These are phyloP conservation scores for Colletotrichum zoysiae DNA, from an alignment of 2,329 filamentous ascomycete species.

Conservation along the genomic window DNA sequence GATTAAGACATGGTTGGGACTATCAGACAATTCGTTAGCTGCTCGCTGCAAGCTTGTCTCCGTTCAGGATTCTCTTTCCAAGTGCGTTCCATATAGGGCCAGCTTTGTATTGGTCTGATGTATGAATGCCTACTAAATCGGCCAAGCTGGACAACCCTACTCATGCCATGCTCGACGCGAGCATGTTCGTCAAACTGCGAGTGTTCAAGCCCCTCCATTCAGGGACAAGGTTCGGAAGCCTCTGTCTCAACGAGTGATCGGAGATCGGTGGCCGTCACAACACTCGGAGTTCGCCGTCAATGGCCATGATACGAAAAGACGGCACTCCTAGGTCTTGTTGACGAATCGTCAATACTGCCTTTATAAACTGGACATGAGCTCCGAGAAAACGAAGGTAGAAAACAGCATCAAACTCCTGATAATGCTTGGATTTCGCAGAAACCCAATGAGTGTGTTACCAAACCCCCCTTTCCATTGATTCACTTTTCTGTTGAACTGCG, in stretches of 20 bases:
- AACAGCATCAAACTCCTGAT: constrained; percentile 1
- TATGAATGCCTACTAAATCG: not conserved
- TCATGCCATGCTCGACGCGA: constrained; percentile 24
- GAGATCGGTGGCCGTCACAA: not conserved
- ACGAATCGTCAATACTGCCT: not conserved
- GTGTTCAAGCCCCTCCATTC: not conserved
- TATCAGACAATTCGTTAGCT: constrained; percentile 8
- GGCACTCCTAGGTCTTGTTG: not conserved
- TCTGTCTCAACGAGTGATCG: constrained; percentile 21
- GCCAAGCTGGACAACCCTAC: not conserved
- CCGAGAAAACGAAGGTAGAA: no score
- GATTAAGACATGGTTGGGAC: constrained; percentile 18
- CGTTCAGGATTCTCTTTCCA: constrained; percentile 4
- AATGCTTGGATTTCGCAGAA: constrained; percentile 41
- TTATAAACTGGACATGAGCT: constrained; percentile 8
- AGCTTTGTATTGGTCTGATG: constrained; percentile 5
- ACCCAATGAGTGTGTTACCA: constrained; percentile 29
- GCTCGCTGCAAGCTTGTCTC: constrained; percentile 3
- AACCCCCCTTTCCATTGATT: not conserved
- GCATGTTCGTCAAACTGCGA: constrained; percentile 2
- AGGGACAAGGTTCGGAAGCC: not conserved
- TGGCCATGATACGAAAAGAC: not conserved
- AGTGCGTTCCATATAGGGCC: not conserved
- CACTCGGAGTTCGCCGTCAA: not conserved
- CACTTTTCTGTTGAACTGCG: not conserved